Conservation (phyloP, 2,329 filamentous ascomycete species). For the Fusarium bactridioides region DNA sequence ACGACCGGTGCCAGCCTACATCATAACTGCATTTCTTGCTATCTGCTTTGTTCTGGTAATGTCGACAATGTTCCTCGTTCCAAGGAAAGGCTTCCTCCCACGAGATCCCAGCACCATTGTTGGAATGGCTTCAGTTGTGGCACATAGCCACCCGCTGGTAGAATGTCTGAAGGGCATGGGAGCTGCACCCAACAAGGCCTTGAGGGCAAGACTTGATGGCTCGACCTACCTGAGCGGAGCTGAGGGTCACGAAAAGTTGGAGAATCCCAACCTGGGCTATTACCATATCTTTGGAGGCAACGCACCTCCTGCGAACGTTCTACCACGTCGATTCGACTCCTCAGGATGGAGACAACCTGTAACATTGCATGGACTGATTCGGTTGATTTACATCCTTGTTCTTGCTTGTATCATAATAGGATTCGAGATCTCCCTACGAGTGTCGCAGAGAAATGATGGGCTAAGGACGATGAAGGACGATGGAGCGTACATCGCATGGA, state of each 20-base stretch:
- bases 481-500: conserved; percentile 48
- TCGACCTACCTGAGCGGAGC: conserved; percentile 46
- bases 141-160: conserved; percentile 48
- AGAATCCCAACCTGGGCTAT: conserved; percentile 32
- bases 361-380: conserved; percentile 41
- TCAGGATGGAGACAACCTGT: conserved; percentile 44
- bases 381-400: conserved; percentile 40
- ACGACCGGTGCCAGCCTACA: conserved; percentile 42
- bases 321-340: conserved; percentile 32
- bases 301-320: conserved; percentile 20
- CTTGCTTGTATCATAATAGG: conserved; percentile 45
- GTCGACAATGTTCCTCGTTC: conserved; percentile 31
- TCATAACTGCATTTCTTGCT: conserved; percentile 42
- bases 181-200: conserved; percentile 40
- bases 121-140: conserved; percentile 47
- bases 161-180: conserved; percentile 48
- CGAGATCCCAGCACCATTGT: conserved; percentile 47
- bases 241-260: conserved; percentile 47
- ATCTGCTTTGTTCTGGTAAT: conserved; percentile 39
- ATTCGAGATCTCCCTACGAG: conserved; percentile 46
- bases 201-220: conserved; percentile 41
- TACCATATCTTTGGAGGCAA: conserved; percentile 42
- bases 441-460: conserved; percentile 43
- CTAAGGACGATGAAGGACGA: conserved; percentile 43
- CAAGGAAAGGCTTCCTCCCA: conserved; percentile 47